phyloP scores from a whole-genome alignment of 805 yeast genomes.

The Danielozyma ontarioensis region DNA sequence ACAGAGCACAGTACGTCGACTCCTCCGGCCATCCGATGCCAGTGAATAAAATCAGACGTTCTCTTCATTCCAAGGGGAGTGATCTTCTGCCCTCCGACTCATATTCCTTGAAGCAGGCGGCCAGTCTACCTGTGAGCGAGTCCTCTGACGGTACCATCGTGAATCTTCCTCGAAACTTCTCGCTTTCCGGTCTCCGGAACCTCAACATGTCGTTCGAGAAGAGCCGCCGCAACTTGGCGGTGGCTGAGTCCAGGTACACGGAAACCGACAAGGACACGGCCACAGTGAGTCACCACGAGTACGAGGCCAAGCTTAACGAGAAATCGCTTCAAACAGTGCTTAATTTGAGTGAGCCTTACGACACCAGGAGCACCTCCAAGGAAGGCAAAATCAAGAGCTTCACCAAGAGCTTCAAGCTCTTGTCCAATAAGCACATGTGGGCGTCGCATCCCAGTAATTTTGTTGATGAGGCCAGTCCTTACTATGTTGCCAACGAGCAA shows the following conservation, averaged over 20 bases:
- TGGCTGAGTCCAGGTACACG: constrained; percentile 20
- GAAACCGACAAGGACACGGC: constrained; percentile 3
- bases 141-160: constrained; percentile 2
- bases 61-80: not conserved
- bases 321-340: no score
- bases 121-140: no score
- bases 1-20: not conserved
- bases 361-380: no score
- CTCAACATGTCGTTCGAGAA: constrained; percentile 32
- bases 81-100: no score
- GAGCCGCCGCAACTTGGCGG: constrained; percentile 16
- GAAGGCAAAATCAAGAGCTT: constrained; percentile 12
- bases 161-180: constrained; percentile 28
- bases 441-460: constrained; percentile 61
- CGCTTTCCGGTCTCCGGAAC: constrained; percentile 26
- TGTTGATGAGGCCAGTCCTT: constrained; percentile 44
- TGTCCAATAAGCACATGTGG: constrained; percentile 43
- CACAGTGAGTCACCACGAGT: not conserved
- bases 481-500: constrained; percentile 39
- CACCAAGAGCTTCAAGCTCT: constrained; percentile 23
- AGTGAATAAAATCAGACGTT: not conserved
- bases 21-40: no score
- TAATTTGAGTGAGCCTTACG: constrained; percentile 23
- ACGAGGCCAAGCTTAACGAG: no score
- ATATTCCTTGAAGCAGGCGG: no score